These are phyloP conservation scores for Alternaria novae-zelandiae DNA, from an alignment of 2,329 filamentous ascomycete species.

Conservation along the genomic window DNA sequence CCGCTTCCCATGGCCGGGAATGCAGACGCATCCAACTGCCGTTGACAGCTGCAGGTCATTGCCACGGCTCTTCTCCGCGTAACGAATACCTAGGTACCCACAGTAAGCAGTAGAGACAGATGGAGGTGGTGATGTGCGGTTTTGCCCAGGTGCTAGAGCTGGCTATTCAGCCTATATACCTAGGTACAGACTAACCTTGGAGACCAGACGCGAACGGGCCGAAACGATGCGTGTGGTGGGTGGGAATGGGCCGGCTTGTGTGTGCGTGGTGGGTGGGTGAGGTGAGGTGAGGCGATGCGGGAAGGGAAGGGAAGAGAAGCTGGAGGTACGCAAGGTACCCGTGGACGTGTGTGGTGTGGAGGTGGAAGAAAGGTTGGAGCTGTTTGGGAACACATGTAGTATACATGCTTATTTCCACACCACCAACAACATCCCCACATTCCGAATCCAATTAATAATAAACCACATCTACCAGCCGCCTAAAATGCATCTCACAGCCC, in stretches of 20 bases:
- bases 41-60: neutral
- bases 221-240: neutral
- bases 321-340: neutral
- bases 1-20: neutral
- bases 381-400: neutral
- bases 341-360: neutral
- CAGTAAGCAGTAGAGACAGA: neutral
- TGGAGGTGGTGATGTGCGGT: neutral
- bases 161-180: neutral
- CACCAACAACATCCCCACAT: neutral
- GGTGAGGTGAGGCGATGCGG: too few species aligned
- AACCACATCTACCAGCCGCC: neutral
- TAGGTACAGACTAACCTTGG: neutral
- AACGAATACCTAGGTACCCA: too few species aligned
- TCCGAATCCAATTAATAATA: neutral
- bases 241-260: neutral
- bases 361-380: neutral
- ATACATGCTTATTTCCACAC: neutral
- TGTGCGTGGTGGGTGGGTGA: too few species aligned
- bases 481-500: neutral
- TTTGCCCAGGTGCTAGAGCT: neutral
- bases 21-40: neutral
- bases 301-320: neutral
- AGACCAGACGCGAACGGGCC: neutral
- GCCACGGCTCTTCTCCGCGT: too few species aligned